Evolutionary conservation across 768 basidiomycete species (phyloP).

Genomic region (Neoboletus magnificus): DNA sequence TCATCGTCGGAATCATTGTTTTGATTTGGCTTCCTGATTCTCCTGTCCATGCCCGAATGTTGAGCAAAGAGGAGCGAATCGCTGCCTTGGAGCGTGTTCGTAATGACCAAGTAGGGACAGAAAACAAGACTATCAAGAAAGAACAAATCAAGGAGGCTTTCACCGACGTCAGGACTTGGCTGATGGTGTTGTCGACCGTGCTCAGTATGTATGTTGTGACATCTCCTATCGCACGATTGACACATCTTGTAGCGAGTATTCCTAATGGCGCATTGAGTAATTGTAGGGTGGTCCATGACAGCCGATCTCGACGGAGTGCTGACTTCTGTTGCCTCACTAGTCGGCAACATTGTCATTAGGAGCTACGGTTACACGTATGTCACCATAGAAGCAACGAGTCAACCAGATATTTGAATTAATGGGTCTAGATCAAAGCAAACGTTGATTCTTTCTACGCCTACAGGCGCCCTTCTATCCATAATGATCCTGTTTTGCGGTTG

Average conservation of each 20-base stretch:
- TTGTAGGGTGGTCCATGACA: slow-evolving; percentile 40
- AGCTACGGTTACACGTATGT: slow-evolving; percentile 61
- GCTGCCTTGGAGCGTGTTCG: slow-evolving; percentile 63
- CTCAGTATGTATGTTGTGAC: slow-evolving; percentile 41
- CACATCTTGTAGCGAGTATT: slow-evolving; percentile 47
- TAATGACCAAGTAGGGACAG: slow-evolving; percentile 62
- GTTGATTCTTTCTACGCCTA: slow-evolving; percentile 56
- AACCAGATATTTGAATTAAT: background rate
- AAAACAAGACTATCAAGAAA: slow-evolving; percentile 57
- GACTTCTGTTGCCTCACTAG: slow-evolving; percentile 27
- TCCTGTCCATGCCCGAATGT: slow-evolving; percentile 54
- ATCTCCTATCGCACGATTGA: background rate
- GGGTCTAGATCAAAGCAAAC: slow-evolving; percentile 55
- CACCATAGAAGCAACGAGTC: background rate
- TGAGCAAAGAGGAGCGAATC: slow-evolving; percentile 57
- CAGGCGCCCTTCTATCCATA: slow-evolving; percentile 46
- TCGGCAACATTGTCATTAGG: slow-evolving; percentile 61
- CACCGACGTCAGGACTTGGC: slow-evolving; percentile 56
- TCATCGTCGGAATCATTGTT: slow-evolving; percentile 53
- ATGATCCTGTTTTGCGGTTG: slow-evolving; percentile 56
- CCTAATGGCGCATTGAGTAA: slow-evolving; percentile 64
- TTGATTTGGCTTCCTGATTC: slow-evolving; percentile 64
- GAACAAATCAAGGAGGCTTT: slow-evolving; percentile 57
- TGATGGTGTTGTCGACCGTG: slow-evolving; percentile 56
- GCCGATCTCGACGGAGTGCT: background rate